phyloP scores from a whole-genome alignment of 2,329 filamentous ascomycete genomes.

The Fusarium neocosmosporiellum region DNA sequence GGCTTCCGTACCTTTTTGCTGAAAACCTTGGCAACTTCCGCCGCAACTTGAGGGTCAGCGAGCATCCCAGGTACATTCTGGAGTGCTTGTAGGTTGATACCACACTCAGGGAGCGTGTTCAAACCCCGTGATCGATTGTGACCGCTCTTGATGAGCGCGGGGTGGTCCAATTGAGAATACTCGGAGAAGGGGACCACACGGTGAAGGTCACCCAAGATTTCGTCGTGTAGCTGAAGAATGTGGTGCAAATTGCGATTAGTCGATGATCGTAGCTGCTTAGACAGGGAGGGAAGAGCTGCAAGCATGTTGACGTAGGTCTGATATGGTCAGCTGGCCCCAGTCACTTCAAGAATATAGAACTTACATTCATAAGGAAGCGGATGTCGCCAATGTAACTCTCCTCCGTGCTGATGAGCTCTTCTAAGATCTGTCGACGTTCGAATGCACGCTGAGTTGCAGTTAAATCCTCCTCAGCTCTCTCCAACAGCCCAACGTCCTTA shows the following conservation, averaged over 20 bases:
- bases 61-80: slow-evolving; percentile 63
- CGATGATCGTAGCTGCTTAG: slow-evolving; percentile 73
- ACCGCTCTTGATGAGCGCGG: slow-evolving; percentile 22
- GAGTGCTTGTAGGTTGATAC: slow-evolving; percentile 53
- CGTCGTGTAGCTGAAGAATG: slow-evolving; percentile 85
- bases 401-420: slow-evolving; percentile 88
- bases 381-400: slow-evolving; percentile 90
- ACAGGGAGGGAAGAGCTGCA: slow-evolving; percentile 74
- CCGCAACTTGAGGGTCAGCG: slow-evolving; percentile 68
- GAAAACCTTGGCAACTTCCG: slow-evolving; percentile 71
- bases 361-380: slow-evolving; percentile 86
- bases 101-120: slow-evolving; percentile 58
- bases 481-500: slow-evolving; percentile 72
- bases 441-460: slow-evolving; percentile 77
- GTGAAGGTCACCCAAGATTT: slow-evolving; percentile 80
- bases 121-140: slow-evolving; percentile 63
- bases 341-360: slow-evolving; percentile 39
- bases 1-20: slow-evolving; percentile 62
- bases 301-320: slow-evolving; percentile 82
- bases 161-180: slow-evolving; percentile 58
- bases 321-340: slow-evolving; percentile 29
- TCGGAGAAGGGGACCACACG: slow-evolving; percentile 76
- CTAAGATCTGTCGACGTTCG: slow-evolving; percentile 81
- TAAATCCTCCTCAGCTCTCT: slow-evolving; percentile 69
- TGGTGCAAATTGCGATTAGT: slow-evolving; percentile 84